phyloP scores from a whole-genome alignment of 192 early-diverging fungal genomes.

The Lunasporangiospora selenospora region DNA sequence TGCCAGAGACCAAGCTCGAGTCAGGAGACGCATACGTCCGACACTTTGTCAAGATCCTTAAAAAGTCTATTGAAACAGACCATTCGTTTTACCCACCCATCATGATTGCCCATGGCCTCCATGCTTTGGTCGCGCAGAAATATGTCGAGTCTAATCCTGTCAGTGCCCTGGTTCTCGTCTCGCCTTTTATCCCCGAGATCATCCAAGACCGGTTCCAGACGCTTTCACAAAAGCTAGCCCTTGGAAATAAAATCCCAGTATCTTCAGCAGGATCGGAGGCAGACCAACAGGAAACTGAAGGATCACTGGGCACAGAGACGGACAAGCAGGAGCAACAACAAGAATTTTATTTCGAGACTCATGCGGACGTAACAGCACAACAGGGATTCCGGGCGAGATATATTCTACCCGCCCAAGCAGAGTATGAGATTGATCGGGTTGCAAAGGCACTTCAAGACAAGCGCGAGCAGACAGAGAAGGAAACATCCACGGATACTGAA shows the following conservation, averaged over 20 bases:
- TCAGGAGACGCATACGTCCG: constrained; percentile 29
- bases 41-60: constrained; percentile 37
- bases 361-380: constrained; percentile 35
- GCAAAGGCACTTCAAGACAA: constrained; percentile 35
- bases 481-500: too few relatives aligned
- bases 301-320: background rate
- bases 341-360: constrained; percentile 25
- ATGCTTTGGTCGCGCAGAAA: constrained; percentile 41
- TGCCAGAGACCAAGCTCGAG: constrained; percentile 15
- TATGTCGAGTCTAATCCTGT: constrained; percentile 55
- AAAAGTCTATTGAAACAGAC: constrained; percentile 44
- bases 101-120: constrained; percentile 50
- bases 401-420: constrained; percentile 36
- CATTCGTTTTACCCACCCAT: constrained; percentile 49
- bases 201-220: constrained; percentile 24
- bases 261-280: background rate
- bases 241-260: background rate
- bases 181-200: constrained; percentile 37
- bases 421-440: constrained; percentile 38
- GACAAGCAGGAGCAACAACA: background rate
- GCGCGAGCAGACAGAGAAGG: constrained; percentile 9
- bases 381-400: constrained; percentile 31
- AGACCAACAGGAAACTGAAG: background rate
- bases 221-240: constrained; percentile 28
- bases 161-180: constrained; percentile 43